phyloP scores from a whole-genome alignment of 345 rosid species.

The Erucastrum elatum region DNA sequence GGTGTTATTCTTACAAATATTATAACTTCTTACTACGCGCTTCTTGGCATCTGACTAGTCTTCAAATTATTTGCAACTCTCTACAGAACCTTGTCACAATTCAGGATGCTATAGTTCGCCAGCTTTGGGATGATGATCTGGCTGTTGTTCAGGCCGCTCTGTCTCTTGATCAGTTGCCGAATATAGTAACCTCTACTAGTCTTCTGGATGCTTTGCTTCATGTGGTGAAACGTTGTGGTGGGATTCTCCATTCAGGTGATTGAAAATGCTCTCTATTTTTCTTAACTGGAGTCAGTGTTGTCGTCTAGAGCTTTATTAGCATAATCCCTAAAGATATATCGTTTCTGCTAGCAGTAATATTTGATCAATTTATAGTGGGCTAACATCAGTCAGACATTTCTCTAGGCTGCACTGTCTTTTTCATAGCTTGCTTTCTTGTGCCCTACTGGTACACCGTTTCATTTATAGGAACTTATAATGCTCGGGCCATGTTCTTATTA shows the following conservation, averaged over 20 bases:
- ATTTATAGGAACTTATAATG: neutral
- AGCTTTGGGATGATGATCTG: constrained; percentile 79
- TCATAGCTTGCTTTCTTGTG: neutral
- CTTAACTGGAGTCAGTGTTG: constrained; percentile 5
- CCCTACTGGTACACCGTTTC: constrained; percentile 1
- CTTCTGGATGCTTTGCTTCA: constrained; percentile 57
- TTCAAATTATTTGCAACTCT: neutral
- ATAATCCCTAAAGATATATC: constrained; percentile 1
- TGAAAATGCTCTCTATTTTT: constrained; percentile 24
- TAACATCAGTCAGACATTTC: constrained; percentile 5
- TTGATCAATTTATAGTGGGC: constrained; percentile 3
- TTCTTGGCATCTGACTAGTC: constrained; percentile 11
- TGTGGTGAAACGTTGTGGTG: constrained; percentile 56
- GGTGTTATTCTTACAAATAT: constrained; percentile 16
- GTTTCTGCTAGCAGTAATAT: constrained; percentile 9
- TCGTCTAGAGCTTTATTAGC: constrained; percentile 1
- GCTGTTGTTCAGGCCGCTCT: constrained; percentile 73
- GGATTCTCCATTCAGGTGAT: constrained; percentile 57
- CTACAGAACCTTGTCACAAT: constrained; percentile 64
- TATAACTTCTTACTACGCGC: constrained; percentile 6
- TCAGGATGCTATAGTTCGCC: constrained; percentile 67
- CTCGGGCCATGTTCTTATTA: constrained; percentile 4
- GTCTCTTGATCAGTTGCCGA: constrained; percentile 61
- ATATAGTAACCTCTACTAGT: constrained; percentile 49
- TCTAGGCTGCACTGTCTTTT: constrained; percentile 17